Percentiles rank a stretch among this genome's conserved stretches.
These are phyloP conservation scores for Fusarium poae DNA, from an alignment of 2,329 filamentous ascomycete species.

Conservation along the genomic window DNA sequence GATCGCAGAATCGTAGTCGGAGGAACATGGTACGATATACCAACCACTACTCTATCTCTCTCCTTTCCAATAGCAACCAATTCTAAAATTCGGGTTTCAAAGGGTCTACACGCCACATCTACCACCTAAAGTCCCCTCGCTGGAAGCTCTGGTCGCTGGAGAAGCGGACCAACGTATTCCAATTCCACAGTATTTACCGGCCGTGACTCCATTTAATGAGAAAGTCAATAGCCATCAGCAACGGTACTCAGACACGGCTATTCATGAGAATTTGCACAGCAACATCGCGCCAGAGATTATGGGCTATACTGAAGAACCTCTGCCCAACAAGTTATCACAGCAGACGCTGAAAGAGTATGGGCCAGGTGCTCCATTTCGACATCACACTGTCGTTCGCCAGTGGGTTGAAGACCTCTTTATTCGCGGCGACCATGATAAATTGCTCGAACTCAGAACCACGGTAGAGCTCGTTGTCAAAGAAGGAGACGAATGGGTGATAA, in stretches of 20 bases:
- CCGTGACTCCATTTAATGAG: conserved; percentile 33
- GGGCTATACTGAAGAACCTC: conserved; percentile 29
- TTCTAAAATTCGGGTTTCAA: background rate
- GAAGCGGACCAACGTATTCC: conserved; percentile 25
- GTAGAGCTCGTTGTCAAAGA: conserved; percentile 23
- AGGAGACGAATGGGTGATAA: conserved; percentile 18
- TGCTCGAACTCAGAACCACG: conserved; percentile 26
- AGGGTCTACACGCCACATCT: conserved; percentile 30
- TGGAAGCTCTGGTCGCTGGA: conserved; percentile 18
- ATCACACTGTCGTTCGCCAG: conserved; percentile 27
- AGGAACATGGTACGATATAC: conserved; percentile 27
- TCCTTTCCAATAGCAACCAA: background rate
- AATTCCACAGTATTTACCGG: conserved; percentile 32
- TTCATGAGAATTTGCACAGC: conserved; percentile 26
- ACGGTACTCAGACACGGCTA: conserved; percentile 32
- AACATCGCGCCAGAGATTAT: conserved; percentile 32
- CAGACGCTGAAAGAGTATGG: conserved; percentile 19
- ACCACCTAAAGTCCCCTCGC: conserved; percentile 15
- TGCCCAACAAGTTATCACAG: conserved; percentile 14
- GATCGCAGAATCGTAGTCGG: conserved; percentile 25
- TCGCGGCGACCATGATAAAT: conserved; percentile 1
- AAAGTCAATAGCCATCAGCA: conserved; percentile 38
- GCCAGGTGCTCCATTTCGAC: conserved; percentile 9
- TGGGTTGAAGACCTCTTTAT: conserved; percentile 29
- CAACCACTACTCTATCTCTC: background rate